Evolutionary conservation across 2,329 filamentous ascomycete species (phyloP).

Genomic region (Fusarium sp.): DNA sequence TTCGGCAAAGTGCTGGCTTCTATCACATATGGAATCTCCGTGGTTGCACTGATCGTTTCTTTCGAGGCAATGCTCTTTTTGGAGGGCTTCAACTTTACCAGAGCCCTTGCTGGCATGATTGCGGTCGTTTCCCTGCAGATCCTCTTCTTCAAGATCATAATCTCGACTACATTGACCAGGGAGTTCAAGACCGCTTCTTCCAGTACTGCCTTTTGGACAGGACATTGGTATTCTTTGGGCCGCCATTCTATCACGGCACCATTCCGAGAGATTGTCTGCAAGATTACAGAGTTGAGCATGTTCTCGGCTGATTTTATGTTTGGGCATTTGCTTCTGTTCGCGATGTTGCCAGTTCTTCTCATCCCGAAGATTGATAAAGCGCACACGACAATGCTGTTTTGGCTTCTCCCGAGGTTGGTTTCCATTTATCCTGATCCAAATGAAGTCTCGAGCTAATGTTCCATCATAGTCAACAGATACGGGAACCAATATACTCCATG

Average conservation of each 20-base stretch:
- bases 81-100: background rate
- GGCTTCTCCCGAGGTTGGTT: background rate
- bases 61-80: background rate
- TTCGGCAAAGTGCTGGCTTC: background rate
- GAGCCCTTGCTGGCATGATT: background rate
- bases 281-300: slow-evolving; percentile 4
- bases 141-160: background rate
- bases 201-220: background rate
- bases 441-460: background rate
- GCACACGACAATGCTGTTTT: background rate
- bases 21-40: background rate
- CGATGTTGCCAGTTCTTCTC: background rate
- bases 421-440: background rate
- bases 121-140: background rate
- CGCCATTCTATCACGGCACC: background rate
- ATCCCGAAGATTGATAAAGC: background rate
- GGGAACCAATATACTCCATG: background rate
- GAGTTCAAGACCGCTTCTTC: slow-evolving; percentile 5
- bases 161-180: background rate
- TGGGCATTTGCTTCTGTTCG: background rate
- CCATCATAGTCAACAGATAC: background rate
- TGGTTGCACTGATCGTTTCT: background rate
- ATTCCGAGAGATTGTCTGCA: background rate
- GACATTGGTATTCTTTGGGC: background rate
- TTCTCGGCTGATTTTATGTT: background rate